Conservation (phyloP, 495 filamentous ascomycete species). For the Talaromyces adpressus region DNA sequence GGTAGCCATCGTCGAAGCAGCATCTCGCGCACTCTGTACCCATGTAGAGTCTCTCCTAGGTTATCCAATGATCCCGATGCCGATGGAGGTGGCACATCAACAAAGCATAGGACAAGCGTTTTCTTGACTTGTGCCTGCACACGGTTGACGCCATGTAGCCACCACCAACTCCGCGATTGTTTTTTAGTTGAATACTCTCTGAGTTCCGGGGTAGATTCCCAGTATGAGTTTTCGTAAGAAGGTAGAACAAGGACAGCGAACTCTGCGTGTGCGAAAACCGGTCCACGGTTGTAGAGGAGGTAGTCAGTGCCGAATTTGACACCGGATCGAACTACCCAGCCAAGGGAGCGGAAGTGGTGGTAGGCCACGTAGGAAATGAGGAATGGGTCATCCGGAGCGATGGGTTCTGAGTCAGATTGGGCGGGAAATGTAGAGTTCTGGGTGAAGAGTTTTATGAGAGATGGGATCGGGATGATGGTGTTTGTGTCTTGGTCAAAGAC, state of each 20-base stretch:
- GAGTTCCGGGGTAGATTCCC: constrained; percentile 49
- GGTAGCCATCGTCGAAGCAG: constrained; percentile 74
- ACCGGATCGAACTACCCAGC: constrained; percentile 91
- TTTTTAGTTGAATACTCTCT: constrained; percentile 38
- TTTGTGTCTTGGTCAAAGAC: constrained; percentile 52
- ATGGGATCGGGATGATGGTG: constrained; percentile 24
- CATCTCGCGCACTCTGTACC: constrained; percentile 78
- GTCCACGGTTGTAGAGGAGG: constrained; percentile 89
- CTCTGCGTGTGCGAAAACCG: constrained; percentile 89
- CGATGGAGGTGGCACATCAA: constrained; percentile 76
- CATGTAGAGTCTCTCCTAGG: constrained; percentile 54
- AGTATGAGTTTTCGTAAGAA: constrained; percentile 69
- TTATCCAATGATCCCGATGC: constrained; percentile 28
- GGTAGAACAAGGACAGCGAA: constrained; percentile 83
- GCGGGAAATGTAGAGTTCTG: constrained; percentile 64
- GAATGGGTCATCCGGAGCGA: constrained; percentile 73
- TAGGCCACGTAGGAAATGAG: constrained; percentile 81
- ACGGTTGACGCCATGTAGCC: constrained; percentile 85
- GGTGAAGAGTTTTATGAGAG: constrained; percentile 59
- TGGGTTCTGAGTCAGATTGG: constrained; percentile 19
- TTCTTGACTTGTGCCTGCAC: constrained; percentile 88
- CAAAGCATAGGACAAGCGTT: constrained; percentile 78
- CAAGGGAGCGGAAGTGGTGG: constrained; percentile 93
- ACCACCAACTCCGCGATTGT: constrained; percentile 68
- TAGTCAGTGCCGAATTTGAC: constrained; percentile 95